Conservation (phyloP, 176 grass and related monocot species). For the Urochloa ruziziensis region DNA sequence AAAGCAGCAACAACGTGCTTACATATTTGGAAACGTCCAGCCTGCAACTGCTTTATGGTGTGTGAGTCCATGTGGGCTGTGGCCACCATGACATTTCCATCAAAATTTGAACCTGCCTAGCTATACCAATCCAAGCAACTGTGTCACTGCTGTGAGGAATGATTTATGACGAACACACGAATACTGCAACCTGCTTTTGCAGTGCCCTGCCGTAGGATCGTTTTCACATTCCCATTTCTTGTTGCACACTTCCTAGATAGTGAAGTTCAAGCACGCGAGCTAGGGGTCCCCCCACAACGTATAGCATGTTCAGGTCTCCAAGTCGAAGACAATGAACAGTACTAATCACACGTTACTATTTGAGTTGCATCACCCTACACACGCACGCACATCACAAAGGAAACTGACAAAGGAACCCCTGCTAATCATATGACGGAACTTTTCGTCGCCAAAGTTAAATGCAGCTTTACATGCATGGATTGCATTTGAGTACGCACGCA, state of each 20-base stretch:
- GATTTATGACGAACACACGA: slow-evolving; percentile 14
- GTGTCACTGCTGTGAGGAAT: too few relatives aligned
- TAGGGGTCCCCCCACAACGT: neutral
- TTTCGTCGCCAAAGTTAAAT: slow-evolving; percentile 41
- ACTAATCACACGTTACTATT: neutral
- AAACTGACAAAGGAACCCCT: slow-evolving; percentile 10
- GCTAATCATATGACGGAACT: slow-evolving; percentile 31
- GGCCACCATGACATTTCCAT: neutral
- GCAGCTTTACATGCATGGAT: slow-evolving; percentile 39
- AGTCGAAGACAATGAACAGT: neutral
- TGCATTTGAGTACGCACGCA: slow-evolving; percentile 21
- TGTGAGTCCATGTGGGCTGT: slow-evolving; percentile 15
- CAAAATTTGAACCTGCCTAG: neutral
- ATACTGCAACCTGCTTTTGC: slow-evolving; percentile 13
- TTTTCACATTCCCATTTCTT: slow-evolving; percentile 28
- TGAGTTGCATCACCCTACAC: neutral
- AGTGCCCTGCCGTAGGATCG: neutral
- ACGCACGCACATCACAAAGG: neutral
- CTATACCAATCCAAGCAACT: neutral
- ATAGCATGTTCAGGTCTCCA: neutral
- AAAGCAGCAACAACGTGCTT: neutral
- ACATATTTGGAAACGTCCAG: neutral
- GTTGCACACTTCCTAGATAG: neutral
- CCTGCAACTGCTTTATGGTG: slow-evolving; percentile 13
- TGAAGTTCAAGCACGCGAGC: neutral